A percentile compares a stretch with the other conserved stretches of the same genome.
Conservation (phyloP, 148 eudicot species). For the Persicaria maculosa region DNA sequence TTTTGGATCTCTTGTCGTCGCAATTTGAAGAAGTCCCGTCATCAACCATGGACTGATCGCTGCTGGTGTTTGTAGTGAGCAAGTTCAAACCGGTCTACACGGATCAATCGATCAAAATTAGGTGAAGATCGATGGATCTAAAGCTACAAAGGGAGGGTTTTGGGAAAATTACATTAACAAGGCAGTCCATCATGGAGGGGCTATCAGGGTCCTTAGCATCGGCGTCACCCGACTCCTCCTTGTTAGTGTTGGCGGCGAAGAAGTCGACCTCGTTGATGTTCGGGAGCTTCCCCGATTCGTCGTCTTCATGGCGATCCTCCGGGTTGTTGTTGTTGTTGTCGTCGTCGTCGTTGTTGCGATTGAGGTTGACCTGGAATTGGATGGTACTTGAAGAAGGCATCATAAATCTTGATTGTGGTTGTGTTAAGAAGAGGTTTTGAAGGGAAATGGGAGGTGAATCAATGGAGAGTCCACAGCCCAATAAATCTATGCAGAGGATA, state of each 20-base stretch:
- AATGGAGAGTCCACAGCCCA: conserved; percentile 60
- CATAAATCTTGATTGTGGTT: background rate
- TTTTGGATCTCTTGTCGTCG: conserved; percentile 34
- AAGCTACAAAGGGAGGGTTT: background rate
- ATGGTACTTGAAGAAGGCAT: conserved; percentile 22
- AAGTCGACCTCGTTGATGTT: conserved; percentile 50
- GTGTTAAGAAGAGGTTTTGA: conserved; percentile 16
- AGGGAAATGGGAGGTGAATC: conserved; percentile 36
- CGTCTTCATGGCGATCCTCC: conserved; percentile 9
- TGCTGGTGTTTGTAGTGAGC: conserved; percentile 43
- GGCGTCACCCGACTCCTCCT: background rate
- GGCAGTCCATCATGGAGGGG: conserved; percentile 16
- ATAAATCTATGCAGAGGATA: conserved; percentile 23
- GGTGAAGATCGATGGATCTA: too few species aligned
- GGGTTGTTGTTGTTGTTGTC: conserved; percentile 16
- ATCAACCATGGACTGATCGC: conserved; percentile 50
- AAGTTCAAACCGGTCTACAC: conserved; percentile 44
- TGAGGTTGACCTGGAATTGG: conserved; percentile 41
- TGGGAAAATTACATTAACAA: conserved; percentile 26
- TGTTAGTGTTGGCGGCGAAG: conserved; percentile 29
- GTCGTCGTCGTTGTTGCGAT: conserved; percentile 9
- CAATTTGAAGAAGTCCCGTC: conserved; percentile 36
- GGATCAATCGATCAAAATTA: background rate
- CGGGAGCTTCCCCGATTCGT: background rate
- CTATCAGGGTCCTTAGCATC: background rate